These are phyloP conservation scores for Onygena corvina DNA, from an alignment of 2,329 filamentous ascomycete species.

Conservation along the genomic window DNA sequence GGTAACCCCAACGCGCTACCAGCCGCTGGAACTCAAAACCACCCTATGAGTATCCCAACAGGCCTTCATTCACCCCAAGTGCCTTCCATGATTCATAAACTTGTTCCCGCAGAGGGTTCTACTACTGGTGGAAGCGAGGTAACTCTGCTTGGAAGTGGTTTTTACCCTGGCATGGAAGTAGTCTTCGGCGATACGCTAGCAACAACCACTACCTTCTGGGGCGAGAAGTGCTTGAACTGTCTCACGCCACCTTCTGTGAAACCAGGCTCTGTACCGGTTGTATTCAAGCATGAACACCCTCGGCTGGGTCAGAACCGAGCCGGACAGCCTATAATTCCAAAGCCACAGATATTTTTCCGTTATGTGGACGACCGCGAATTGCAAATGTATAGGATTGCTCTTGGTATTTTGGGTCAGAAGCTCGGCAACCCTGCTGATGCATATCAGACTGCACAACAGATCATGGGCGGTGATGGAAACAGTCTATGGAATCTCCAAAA, in stretches of 20 bases:
- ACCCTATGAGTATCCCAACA: conserved; percentile 42
- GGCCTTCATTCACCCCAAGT: conserved; percentile 41
- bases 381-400: conserved; percentile 36
- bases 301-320: conserved; percentile 38
- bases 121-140: conserved; percentile 77
- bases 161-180: conserved; percentile 67
- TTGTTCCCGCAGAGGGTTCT: conserved; percentile 72
- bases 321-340: conserved; percentile 33
- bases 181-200: conserved; percentile 64
- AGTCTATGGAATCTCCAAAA: conserved; percentile 38
- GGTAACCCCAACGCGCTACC: conserved; percentile 18
- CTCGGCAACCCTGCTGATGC: conserved; percentile 37
- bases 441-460: conserved; percentile 38
- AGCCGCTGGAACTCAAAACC: conserved; percentile 38
- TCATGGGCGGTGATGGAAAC: conserved; percentile 35
- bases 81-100: conserved; percentile 60
- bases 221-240: conserved; percentile 66
- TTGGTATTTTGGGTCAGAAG: conserved; percentile 37
- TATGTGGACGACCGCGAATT: conserved; percentile 47
- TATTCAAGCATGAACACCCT: conserved; percentile 48
- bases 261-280: conserved; percentile 58
- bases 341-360: conserved; percentile 50
- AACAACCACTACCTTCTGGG: conserved; percentile 69
- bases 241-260: conserved; percentile 59
- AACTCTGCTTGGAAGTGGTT: conserved; percentile 67